Conservation (phyloP, 176 grass and related monocot species). For the Lolium perenne region DNA sequence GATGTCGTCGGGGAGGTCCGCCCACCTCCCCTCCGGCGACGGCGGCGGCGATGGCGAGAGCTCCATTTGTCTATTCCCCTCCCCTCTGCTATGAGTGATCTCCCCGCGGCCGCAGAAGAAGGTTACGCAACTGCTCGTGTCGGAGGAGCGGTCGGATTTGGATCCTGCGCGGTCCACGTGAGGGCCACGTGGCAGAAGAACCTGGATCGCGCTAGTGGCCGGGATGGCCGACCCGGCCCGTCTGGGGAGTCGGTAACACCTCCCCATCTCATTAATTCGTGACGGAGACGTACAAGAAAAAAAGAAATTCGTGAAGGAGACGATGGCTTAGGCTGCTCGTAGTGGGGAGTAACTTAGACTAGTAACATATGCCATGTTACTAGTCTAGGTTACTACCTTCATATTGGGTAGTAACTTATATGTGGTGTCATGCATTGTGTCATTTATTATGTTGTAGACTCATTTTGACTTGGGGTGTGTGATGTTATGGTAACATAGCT, state of each 20-base stretch:
- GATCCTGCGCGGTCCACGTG: background rate
- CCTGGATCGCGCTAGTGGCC: too few relatives aligned
- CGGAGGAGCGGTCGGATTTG: background rate
- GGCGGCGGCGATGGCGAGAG: conserved; percentile 22
- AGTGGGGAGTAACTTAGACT: too few relatives aligned
- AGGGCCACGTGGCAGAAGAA: background rate
- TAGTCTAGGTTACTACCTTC: too few relatives aligned
- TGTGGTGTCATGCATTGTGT: too few relatives aligned
- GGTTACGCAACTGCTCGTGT: background rate
- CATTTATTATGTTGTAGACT: too few relatives aligned
- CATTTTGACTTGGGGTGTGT: too few relatives aligned
- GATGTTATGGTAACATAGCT: too few relatives aligned
- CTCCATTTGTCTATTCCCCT: conserved; percentile 40
- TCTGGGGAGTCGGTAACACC: background rate
- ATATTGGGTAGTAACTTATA: too few relatives aligned
- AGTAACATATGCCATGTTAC: too few relatives aligned
- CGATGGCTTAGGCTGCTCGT: too few relatives aligned
- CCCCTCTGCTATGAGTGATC: background rate
- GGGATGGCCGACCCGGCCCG: background rate
- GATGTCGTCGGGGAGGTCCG: conserved; percentile 55
- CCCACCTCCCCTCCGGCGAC: conserved; percentile 37
- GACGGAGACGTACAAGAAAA: background rate
- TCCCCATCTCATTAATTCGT: background rate
- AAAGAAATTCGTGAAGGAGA: background rate
- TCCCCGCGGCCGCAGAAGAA: background rate